Conservation (phyloP, 2,329 filamentous ascomycete genomes). For the Aureobasidium sp. region DNA sequence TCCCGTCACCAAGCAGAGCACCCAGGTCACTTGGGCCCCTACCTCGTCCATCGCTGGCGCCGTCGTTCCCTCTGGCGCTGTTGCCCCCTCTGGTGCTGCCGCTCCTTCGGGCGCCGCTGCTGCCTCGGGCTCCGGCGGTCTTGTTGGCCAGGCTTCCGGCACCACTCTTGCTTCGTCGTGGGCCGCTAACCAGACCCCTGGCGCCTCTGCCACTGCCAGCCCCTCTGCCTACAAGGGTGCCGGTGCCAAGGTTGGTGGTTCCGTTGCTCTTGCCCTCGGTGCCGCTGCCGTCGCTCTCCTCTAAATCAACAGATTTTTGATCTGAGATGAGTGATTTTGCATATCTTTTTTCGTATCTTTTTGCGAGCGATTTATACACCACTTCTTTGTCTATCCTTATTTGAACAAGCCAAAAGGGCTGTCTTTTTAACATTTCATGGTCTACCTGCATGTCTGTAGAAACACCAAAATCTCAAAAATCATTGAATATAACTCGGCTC, state of each 20-base stretch:
- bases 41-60: slow-evolving; percentile 17
- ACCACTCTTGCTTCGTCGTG: slow-evolving; percentile 13
- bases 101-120: background rate
- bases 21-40: slow-evolving; percentile 19
- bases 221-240: slow-evolving; percentile 8
- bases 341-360: background rate
- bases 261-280: slow-evolving; percentile 12
- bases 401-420: background rate
- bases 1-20: slow-evolving; percentile 10
- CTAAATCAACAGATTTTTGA: background rate
- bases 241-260: slow-evolving; percentile 10
- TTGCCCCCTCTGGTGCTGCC: background rate
- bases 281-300: slow-evolving; percentile 7
- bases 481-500: background rate
- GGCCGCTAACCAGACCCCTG: slow-evolving; percentile 13
- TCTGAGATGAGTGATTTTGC: background rate
- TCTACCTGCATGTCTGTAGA: background rate
- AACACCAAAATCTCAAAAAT: background rate
- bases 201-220: background rate
- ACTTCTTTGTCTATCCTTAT: slow-evolving; percentile 2
- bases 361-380: slow-evolving; percentile 6
- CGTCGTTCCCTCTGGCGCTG: background rate
- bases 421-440: background rate
- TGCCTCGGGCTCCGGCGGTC: slow-evolving; percentile 4
- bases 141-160: background rate